phyloP scores from a whole-genome alignment of 345 rosid genomes.

The Linum trigynum region DNA sequence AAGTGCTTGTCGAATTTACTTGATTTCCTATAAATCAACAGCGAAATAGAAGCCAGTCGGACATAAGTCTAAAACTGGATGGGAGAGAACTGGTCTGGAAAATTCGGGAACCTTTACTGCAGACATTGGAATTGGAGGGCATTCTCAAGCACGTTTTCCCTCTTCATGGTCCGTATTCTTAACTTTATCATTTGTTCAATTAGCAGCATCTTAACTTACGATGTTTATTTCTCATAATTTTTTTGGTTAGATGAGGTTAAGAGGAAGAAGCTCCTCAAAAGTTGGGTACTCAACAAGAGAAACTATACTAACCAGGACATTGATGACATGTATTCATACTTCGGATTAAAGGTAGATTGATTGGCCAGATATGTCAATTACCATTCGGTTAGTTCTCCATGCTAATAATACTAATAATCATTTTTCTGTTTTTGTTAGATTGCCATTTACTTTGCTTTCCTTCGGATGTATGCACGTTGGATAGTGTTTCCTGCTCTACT shows the following conservation, averaged over 20 bases:
- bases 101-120: conserved; percentile 58
- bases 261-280: conserved; percentile 61
- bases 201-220: not conserved
- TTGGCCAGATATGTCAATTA: not conserved
- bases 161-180: conserved; percentile 56
- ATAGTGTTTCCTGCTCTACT: conserved; percentile 65
- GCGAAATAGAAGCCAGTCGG: conserved; percentile 40
- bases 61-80: conserved; percentile 32
- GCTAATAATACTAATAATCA: not conserved
- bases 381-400: not conserved
- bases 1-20: too few species aligned
- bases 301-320: conserved; percentile 66
- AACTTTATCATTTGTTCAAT: not conserved
- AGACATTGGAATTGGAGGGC: conserved; percentile 54
- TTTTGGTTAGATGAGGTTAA: conserved; percentile 50
- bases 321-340: conserved; percentile 80
- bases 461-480: conserved; percentile 87
- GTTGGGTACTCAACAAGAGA: conserved; percentile 74
- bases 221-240: conserved; percentile 11
- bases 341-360: conserved; percentile 67
- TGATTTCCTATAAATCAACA: conserved; percentile 17
- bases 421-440: conserved; percentile 33
- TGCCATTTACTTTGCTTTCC: conserved; percentile 80
- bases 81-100: conserved; percentile 51
- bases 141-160: conserved; percentile 71